Conservation (phyloP, 768 basidiomycete genomes). For the Leucogyrophana mollusca region DNA sequence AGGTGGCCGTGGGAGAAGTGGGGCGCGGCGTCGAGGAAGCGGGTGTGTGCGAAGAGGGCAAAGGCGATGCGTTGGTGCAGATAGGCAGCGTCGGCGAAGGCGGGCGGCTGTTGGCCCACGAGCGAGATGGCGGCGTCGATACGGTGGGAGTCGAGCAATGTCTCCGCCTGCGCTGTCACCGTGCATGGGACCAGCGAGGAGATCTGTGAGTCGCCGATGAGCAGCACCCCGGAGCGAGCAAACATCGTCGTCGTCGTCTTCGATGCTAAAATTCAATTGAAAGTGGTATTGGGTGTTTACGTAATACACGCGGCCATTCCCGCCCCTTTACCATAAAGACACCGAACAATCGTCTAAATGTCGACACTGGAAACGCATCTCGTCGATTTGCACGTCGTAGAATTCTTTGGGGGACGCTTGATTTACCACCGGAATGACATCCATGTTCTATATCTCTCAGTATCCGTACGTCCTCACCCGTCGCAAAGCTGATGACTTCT, state of each 20-base stretch:
- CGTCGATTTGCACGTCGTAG: too few species aligned
- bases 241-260: too few species aligned
- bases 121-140: constrained; percentile 61
- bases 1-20: constrained; percentile 59
- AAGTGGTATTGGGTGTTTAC: too few species aligned
- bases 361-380: constrained; percentile 65
- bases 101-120: too few species aligned
- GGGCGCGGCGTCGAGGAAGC: constrained; percentile 79
- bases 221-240: constrained; percentile 54
- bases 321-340: too few species aligned
- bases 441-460: too few species aligned
- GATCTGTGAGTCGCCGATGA: constrained; percentile 55
- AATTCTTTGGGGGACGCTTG: too few species aligned
- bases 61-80: constrained; percentile 77
- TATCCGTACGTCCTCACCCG: constrained; percentile 90
- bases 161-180: constrained; percentile 64
- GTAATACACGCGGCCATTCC: too few species aligned
- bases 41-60: constrained; percentile 67
- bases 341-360: constrained; percentile 57
- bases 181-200: constrained; percentile 65
- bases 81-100: constrained; percentile 29
- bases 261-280: too few species aligned
- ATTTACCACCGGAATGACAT: too few species aligned
- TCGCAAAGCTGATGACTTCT: too few species aligned
- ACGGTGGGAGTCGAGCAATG: constrained; percentile 56